Conservation (phyloP, 2,329 filamentous ascomycete species). For the Aureobasidium sp. region DNA sequence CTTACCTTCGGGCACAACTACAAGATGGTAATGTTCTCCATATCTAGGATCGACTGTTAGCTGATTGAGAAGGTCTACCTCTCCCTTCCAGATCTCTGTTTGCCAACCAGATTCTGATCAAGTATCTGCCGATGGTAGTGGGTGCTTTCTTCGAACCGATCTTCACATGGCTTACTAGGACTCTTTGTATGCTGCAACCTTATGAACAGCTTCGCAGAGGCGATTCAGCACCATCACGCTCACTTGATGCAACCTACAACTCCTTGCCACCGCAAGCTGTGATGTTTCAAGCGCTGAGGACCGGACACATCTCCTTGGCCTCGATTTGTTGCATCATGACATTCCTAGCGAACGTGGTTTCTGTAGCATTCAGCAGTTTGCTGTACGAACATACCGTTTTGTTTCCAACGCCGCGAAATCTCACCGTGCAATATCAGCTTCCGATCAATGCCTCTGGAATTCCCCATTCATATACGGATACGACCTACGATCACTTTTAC, state of each 20-base stretch:
- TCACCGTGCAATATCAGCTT: conserved; percentile 19
- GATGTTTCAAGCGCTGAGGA: conserved; percentile 36
- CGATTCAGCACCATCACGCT: conserved; percentile 23
- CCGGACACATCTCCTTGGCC: conserved; percentile 38
- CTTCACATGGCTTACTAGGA: conserved; percentile 47
- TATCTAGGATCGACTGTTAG: background rate
- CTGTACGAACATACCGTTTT: conserved; percentile 33
- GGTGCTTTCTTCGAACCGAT: conserved; percentile 50
- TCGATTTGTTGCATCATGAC: conserved; percentile 38
- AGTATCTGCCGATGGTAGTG: conserved; percentile 46
- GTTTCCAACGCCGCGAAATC: conserved; percentile 11
- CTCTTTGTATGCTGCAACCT: conserved; percentile 47
- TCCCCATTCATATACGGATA: background rate
- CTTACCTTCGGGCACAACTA: background rate
- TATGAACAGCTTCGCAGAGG: conserved; percentile 41
- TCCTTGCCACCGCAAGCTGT: conserved; percentile 48
- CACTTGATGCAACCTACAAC: conserved; percentile 41
- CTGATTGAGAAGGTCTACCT: conserved; percentile 24
- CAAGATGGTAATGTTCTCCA: background rate
- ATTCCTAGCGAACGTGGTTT: conserved; percentile 44
- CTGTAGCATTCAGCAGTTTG: conserved; percentile 43
- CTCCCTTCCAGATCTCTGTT: conserved; percentile 28
- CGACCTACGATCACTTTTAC: conserved; percentile 32
- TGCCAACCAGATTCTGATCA: conserved; percentile 33
- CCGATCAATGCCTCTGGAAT: conserved; percentile 22